Conservation (phyloP, 1,139 yeast genomes). For the Pneumocystis jirovecii region DNA sequence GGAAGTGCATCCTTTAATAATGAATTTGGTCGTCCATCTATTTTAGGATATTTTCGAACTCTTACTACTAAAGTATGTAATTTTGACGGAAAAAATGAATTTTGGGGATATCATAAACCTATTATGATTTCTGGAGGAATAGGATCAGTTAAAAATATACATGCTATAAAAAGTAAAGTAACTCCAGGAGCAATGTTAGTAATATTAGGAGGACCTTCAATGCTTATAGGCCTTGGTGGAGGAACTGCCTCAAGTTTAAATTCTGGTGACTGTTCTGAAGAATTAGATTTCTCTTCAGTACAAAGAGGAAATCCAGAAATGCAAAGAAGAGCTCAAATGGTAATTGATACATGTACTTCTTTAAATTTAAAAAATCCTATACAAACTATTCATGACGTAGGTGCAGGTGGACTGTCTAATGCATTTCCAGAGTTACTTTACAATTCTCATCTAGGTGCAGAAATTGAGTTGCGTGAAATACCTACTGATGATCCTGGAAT, state of each 20-base stretch:
- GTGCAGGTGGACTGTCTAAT: slow-evolving; percentile 97
- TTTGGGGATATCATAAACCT: slow-evolving; percentile 96
- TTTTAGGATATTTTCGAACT: slow-evolving; percentile 92
- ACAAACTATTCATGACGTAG: slow-evolving; percentile 95
- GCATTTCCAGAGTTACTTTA: slow-evolving; percentile 96
- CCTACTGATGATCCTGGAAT: slow-evolving; percentile 90
- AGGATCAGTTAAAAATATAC: slow-evolving; percentile 88
- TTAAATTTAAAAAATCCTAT: slow-evolving; percentile 64
- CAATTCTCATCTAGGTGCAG: slow-evolving; percentile 90
- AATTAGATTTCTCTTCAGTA: slow-evolving; percentile 93
- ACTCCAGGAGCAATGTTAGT: slow-evolving; percentile 87
- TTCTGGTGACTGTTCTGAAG: slow-evolving; percentile 82
- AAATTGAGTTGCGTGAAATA: slow-evolving; percentile 78
- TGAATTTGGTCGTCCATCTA: slow-evolving; percentile 97
- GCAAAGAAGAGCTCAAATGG: slow-evolving; percentile 98
- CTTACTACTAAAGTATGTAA: slow-evolving; percentile 65
- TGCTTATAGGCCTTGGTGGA: slow-evolving; percentile 98
- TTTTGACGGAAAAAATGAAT: slow-evolving; percentile 47
- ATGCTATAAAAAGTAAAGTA: slow-evolving; percentile 77
- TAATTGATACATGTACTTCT: slow-evolving; percentile 83
- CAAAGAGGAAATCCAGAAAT: slow-evolving; percentile 99
- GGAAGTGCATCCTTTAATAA: slow-evolving; percentile 98
- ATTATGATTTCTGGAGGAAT: slow-evolving; percentile 99
- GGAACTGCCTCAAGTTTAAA: slow-evolving; percentile 97
- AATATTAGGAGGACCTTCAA: slow-evolving; percentile 96